Conservation (phyloP, 1,284 basidiomycete genomes). For the Termitomyces sp. region DNA sequence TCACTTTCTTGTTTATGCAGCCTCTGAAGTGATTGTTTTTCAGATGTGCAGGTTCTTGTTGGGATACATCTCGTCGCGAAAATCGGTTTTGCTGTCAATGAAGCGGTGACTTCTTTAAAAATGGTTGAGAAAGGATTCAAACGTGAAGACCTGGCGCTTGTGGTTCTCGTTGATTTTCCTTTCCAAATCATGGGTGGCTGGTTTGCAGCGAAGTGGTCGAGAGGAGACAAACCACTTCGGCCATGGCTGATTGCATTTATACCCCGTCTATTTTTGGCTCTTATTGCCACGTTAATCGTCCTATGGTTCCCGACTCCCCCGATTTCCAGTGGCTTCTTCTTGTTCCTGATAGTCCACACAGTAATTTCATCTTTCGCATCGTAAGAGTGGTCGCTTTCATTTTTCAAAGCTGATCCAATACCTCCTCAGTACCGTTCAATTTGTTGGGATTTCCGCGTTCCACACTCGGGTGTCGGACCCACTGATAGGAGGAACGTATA, state of each 20-base stretch:
- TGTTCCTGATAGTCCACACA: constrained; percentile 75
- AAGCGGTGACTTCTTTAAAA: constrained; percentile 90
- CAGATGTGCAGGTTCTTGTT: constrained; percentile 90
- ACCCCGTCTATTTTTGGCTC: constrained; percentile 74
- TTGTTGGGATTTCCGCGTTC: constrained; percentile 97
- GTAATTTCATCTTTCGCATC: constrained; percentile 82
- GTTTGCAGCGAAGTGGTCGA: constrained; percentile 92
- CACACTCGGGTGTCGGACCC: constrained; percentile 97
- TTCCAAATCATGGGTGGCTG: constrained; percentile 96
- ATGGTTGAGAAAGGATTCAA: constrained; percentile 95
- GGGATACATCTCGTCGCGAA: constrained; percentile 90
- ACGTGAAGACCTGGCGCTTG: constrained; percentile 92
- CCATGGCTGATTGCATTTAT: constrained; percentile 94
- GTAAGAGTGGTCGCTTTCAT: constrained; percentile 38
- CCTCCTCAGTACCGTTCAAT: constrained; percentile 82
- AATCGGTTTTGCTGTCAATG: constrained; percentile 94
- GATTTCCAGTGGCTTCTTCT: constrained; percentile 76
- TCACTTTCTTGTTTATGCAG: not conserved
- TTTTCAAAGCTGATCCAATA: not conserved
- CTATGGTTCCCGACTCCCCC: constrained; percentile 80
- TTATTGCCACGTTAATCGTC: constrained; percentile 77
- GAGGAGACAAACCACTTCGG: constrained; percentile 67
- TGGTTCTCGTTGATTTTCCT: constrained; percentile 96
- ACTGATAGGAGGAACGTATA: constrained; percentile 95
- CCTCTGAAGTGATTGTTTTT: not conserved